Conservation (phyloP, 2,329 filamentous ascomycete genomes). For the Periconia digitata region DNA sequence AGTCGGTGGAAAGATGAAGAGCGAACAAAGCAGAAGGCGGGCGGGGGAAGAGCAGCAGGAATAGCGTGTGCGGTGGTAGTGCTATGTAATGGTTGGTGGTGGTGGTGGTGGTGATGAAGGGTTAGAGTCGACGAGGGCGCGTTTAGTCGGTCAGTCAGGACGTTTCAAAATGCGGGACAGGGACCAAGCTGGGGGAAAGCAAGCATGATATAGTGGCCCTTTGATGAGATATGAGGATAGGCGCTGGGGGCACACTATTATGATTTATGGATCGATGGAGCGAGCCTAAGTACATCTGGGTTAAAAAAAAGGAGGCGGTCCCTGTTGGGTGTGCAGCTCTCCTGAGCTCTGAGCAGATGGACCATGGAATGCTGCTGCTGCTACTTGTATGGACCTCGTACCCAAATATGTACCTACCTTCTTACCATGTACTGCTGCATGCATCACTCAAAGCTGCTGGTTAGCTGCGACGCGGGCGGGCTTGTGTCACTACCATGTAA, state of each 20-base stretch:
- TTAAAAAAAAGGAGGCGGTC: conserved; percentile 32
- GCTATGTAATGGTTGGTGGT: background rate
- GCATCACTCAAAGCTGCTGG: too few relatives aligned
- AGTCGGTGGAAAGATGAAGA: conserved; percentile 5
- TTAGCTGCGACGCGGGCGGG: too few relatives aligned
- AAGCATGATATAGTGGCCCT: conserved; percentile 32
- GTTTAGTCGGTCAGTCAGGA: conserved; percentile 15
- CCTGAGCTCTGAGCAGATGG: background rate
- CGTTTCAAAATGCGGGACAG: conserved; percentile 28
- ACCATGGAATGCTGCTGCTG: background rate
- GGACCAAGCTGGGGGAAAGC: conserved; percentile 12
- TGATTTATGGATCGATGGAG: too few relatives aligned
- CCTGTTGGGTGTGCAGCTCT: background rate
- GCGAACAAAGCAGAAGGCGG: background rate
- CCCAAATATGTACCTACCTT: too few relatives aligned
- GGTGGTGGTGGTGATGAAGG: conserved; percentile 5
- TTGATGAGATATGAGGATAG: conserved; percentile 15
- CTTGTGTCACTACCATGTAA: too few relatives aligned
- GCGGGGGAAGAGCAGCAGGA: conserved; percentile 3
- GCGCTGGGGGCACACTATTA: conserved; percentile 2
- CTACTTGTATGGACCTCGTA: background rate
- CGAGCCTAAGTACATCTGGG: too few relatives aligned
- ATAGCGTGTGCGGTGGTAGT: conserved; percentile 9
- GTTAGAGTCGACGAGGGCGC: conserved; percentile 3
- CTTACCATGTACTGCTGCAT: too few relatives aligned